phyloP scores from a whole-genome alignment of 331 rosid genomes.

The Quercus lobata region DNA sequence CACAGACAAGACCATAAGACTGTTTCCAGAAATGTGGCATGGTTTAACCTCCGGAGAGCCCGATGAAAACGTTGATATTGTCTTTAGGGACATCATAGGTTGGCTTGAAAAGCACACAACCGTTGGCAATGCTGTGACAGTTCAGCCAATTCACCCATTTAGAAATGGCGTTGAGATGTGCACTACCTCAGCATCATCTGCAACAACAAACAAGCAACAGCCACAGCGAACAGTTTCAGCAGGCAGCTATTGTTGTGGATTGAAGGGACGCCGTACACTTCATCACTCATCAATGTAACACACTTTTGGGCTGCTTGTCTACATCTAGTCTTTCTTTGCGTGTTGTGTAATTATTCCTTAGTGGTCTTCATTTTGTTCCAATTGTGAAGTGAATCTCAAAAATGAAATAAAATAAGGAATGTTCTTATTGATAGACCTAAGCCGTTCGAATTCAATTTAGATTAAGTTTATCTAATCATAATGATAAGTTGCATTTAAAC shows the following conservation, averaged over 20 bases:
- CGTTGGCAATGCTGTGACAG: neutral
- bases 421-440: too few relatives aligned
- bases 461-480: too few relatives aligned
- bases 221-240: neutral
- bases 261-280: conserved; percentile 43
- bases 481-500: too few relatives aligned
- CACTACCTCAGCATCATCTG: conserved; percentile 6
- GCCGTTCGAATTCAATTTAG: too few relatives aligned
- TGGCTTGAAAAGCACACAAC: conserved; percentile 63
- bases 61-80: conserved; percentile 67
- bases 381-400: neutral
- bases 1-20: conserved; percentile 63
- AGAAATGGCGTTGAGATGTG: conserved; percentile 21
- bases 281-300: conserved; percentile 45
- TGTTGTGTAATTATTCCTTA: neutral
- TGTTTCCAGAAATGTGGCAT: conserved; percentile 94
- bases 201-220: neutral
- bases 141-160: conserved; percentile 18
- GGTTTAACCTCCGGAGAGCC: conserved; percentile 84
- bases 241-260: conserved; percentile 55
- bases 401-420: neutral
- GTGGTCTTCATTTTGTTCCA: neutral
- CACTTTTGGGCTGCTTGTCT: neutral
- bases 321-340: neutral
- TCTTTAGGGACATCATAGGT: conserved; percentile 54